phyloP scores from a whole-genome alignment of 495 filamentous ascomycete species.

The Neurospora africana region DNA sequence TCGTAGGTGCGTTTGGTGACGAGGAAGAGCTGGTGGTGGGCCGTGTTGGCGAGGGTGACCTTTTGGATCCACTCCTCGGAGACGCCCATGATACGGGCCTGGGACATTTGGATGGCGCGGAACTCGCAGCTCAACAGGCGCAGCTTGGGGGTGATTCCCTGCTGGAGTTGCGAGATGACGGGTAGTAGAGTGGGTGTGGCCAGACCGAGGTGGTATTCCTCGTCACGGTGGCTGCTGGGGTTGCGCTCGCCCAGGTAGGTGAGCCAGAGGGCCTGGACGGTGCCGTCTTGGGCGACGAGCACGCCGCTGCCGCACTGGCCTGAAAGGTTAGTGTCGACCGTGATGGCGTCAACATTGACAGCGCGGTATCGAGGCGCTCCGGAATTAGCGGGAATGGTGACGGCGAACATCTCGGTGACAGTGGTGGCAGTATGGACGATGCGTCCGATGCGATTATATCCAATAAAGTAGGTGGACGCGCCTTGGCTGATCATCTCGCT shows the following conservation, averaged over 20 bases:
- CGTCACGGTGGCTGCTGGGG: slow-evolving; percentile 67
- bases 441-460: slow-evolving; percentile 90
- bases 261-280: slow-evolving; percentile 89
- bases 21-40: slow-evolving; percentile 96
- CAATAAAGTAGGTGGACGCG: slow-evolving; percentile 86
- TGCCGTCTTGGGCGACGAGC: slow-evolving; percentile 77
- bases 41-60: slow-evolving; percentile 74
- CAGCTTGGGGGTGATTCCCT: slow-evolving; percentile 65
- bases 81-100: slow-evolving; percentile 96
- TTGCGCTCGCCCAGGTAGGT: slow-evolving; percentile 90
- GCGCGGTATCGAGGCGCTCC: slow-evolving; percentile 88
- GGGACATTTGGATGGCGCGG: slow-evolving; percentile 90
- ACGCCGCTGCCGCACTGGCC: slow-evolving; percentile 93
- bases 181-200: slow-evolving; percentile 81
- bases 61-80: slow-evolving; percentile 89
- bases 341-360: slow-evolving; percentile 95
- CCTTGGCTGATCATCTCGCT: slow-evolving; percentile 74
- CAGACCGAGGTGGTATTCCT: slow-evolving; percentile 93
- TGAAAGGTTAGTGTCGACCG: slow-evolving; percentile 84
- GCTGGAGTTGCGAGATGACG: slow-evolving; percentile 71
- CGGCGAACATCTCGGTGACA: slow-evolving; percentile 94
- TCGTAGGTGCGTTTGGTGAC: slow-evolving; percentile 70
- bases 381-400: slow-evolving; percentile 88
- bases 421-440: slow-evolving; percentile 90
- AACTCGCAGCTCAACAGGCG: slow-evolving; percentile 90